A percentile compares a stretch with the other conserved stretches of the same genome.
Conservation (phyloP, 139 green algal species). For the Chlorella sp. region DNA sequence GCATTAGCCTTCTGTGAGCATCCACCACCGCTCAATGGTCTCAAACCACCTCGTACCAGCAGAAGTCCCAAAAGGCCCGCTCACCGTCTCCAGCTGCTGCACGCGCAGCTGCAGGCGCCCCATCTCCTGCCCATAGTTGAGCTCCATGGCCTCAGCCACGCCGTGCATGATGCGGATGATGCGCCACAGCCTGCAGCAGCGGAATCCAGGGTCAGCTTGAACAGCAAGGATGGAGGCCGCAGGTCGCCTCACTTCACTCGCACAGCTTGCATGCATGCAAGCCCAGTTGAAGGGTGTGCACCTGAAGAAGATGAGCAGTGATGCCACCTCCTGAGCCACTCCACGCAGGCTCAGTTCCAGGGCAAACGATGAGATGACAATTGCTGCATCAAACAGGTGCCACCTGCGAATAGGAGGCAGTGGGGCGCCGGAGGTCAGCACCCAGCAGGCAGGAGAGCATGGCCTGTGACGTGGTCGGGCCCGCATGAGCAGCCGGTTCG, state of each 20-base stretch:
- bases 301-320: constrained; percentile 34
- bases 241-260: too few species aligned
- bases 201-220: background rate
- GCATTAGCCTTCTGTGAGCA: background rate
- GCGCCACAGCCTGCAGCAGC: constrained; percentile 14
- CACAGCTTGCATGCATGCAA: too few species aligned
- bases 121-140: constrained; percentile 21
- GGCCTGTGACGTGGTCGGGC: too few species aligned
- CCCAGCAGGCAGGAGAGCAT: background rate
- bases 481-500: background rate
- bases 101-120: background rate
- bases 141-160: constrained; percentile 25
- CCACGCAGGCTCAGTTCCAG: constrained; percentile 26
- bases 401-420: background rate
- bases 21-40: background rate
- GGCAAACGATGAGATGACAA: constrained; percentile 24
- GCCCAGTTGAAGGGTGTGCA: too few species aligned
- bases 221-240: background rate
- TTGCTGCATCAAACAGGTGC: constrained; percentile 23
- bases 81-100: constrained; percentile 9
- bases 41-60: too few species aligned
- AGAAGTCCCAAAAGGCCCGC: too few species aligned
- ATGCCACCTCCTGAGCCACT: constrained; percentile 28
- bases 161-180: constrained; percentile 32
- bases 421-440: background rate